Conservation (phyloP, 352 stramenopile genomes). For the Phytophthora multivora region DNA sequence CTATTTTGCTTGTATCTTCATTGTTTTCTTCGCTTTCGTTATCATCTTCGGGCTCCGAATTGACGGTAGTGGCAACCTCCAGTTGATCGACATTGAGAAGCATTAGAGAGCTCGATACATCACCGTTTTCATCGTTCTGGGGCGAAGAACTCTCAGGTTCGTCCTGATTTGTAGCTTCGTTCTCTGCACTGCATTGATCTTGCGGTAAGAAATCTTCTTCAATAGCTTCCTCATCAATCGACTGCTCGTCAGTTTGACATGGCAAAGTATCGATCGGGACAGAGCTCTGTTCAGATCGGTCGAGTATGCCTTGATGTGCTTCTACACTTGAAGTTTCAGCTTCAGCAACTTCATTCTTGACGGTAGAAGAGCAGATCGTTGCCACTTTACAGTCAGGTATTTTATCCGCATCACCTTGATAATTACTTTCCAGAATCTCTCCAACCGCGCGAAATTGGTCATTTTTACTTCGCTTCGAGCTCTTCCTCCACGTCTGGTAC, state of each 20-base stretch:
- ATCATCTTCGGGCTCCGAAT: slow-evolving; percentile 7
- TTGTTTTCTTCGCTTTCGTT: slow-evolving; percentile 1
- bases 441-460: not conserved
- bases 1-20: not conserved
- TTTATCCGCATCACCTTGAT: too few species aligned
- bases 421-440: not conserved
- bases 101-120: not conserved
- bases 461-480: not conserved
- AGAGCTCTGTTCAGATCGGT: not conserved
- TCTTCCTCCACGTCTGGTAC: slow-evolving; percentile 26
- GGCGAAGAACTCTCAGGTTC: not conserved
- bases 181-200: not conserved
- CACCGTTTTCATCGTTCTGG: not conserved
- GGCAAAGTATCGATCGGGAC: not conserved
- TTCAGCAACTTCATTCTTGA: not conserved
- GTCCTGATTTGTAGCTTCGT: not conserved
- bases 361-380: not conserved
- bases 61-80: not conserved
- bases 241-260: not conserved
- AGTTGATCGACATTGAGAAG: not conserved
- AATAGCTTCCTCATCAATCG: not conserved
- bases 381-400: not conserved
- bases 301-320: not conserved
- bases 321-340: not conserved
- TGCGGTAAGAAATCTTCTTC: not conserved